These are phyloP conservation scores for Ascochyta viciae-villosae DNA, from an alignment of 2,329 filamentous ascomycete species.

Conservation along the genomic window DNA sequence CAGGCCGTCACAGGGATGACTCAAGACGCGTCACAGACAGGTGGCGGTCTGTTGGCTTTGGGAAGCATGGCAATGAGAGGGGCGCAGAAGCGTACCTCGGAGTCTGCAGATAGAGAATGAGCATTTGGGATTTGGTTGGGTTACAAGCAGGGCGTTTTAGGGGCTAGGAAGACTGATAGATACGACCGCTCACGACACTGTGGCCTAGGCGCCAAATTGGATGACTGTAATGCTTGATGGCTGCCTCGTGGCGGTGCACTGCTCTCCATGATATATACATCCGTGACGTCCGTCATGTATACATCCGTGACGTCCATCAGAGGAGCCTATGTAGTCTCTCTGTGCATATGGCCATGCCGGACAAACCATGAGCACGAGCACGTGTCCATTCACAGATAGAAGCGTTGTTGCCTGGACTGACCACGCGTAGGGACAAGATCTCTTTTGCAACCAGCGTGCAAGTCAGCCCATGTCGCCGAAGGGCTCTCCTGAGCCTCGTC, in stretches of 20 bases:
- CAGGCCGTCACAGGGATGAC: constrained; percentile 29
- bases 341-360: not conserved
- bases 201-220: not conserved
- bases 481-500: not conserved
- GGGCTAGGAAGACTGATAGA: constrained; percentile 16
- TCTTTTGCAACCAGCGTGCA: not conserved
- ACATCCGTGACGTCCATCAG: not conserved
- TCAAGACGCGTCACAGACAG: constrained; percentile 31
- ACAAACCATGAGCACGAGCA: not conserved
- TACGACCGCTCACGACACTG: constrained; percentile 7
- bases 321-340: not conserved
- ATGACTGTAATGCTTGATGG: not conserved
- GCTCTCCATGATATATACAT: not conserved
- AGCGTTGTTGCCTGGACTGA: not conserved
- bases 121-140: constrained; percentile 4
- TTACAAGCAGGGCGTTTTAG: constrained; percentile 11
- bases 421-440: not conserved
- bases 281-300: not conserved
- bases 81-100: constrained; percentile 27
- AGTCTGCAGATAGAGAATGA: constrained; percentile 31
- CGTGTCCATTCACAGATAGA: not conserved
- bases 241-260: not conserved
- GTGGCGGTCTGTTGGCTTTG: constrained; percentile 34
- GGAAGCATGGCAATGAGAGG: constrained; percentile 44
- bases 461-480: not conserved